These are phyloP conservation scores for Stevia rebaudiana DNA, from an alignment of 140 eudicot genomes.

Conservation along the genomic window DNA sequence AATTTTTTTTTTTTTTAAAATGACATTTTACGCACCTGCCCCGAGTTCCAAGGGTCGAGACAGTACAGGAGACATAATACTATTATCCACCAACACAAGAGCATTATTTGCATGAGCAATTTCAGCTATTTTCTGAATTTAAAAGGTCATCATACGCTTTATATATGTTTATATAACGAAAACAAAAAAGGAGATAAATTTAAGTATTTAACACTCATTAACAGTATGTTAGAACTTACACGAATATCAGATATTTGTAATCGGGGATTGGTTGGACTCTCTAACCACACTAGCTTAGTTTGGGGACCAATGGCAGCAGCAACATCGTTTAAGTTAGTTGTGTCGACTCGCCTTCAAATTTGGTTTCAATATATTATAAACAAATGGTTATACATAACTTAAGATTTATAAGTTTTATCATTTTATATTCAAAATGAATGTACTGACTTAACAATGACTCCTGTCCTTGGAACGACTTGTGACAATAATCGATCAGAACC, in stretches of 20 bases:
- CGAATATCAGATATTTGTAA: conserved; percentile 86
- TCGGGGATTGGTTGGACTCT: conserved; percentile 96
- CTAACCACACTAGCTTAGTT: conserved; percentile 96
- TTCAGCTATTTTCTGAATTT: conserved; percentile 73
- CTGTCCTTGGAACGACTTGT: conserved; percentile 69
- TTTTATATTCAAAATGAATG: background rate
- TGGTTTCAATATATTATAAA: background rate
- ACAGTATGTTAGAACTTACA: conserved; percentile 39
- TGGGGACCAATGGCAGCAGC: conserved; percentile 66
- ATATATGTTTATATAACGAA: too few species aligned
- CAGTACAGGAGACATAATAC: conserved; percentile 92
- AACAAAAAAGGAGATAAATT: background rate
- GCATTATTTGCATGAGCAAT: conserved; percentile 89
- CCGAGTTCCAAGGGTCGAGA: conserved; percentile 90
- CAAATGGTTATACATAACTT: background rate
- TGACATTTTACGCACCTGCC: conserved; percentile 52
- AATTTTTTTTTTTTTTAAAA: background rate
- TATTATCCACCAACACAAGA: conserved; percentile 86
- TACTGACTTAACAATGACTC: conserved; percentile 79
- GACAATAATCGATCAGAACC: conserved; percentile 91
- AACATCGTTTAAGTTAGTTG: conserved; percentile 69
- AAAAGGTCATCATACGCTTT: background rate
- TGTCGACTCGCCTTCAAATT: conserved; percentile 73
- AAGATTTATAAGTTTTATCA: background rate
- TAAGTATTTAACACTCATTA: too few species aligned